Percentiles rank a stretch among this genome's conserved stretches.
These are phyloP conservation scores for Eucalyptus caleyi DNA, from an alignment of 345 rosid genomes.

Conservation along the genomic window DNA sequence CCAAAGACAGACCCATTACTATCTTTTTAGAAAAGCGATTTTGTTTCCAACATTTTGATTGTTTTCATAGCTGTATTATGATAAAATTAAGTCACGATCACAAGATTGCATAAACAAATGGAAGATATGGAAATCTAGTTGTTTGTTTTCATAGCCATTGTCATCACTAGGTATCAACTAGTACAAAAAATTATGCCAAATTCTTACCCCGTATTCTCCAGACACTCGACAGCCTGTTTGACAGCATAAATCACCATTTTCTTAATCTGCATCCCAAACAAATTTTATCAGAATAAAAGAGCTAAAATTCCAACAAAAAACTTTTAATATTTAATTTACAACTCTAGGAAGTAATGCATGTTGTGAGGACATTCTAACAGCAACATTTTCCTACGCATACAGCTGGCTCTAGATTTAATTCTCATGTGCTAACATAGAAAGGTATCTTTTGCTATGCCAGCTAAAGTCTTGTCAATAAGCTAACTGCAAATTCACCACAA, in stretches of 20 bases:
- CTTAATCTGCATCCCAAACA: slow-evolving; percentile 25
- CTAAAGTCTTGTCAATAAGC: neutral
- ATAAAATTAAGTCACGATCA: neutral
- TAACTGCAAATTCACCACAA: neutral
- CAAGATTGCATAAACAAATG: neutral
- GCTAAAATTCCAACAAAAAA: neutral
- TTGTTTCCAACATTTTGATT: neutral
- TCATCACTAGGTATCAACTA: neutral
- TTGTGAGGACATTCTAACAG: neutral
- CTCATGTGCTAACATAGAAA: neutral
- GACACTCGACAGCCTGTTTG: slow-evolving; percentile 3
- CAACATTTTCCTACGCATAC: neutral
- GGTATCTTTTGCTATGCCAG: neutral
- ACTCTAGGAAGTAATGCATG: neutral
- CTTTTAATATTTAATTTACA: neutral
- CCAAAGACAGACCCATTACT: neutral
- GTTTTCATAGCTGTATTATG: neutral
- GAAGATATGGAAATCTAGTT: neutral
- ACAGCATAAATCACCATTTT: slow-evolving; percentile 40
- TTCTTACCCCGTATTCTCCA: neutral
- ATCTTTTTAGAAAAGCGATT: neutral
- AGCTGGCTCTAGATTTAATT: neutral
- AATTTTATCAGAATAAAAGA: neutral
- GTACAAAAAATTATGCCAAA: neutral
- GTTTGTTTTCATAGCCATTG: neutral